Evolutionary conservation across 495 filamentous ascomycete species (phyloP), one percentile per base, ranked within the genome.

Genomic region (Aspergillus hancockii): DNA sequence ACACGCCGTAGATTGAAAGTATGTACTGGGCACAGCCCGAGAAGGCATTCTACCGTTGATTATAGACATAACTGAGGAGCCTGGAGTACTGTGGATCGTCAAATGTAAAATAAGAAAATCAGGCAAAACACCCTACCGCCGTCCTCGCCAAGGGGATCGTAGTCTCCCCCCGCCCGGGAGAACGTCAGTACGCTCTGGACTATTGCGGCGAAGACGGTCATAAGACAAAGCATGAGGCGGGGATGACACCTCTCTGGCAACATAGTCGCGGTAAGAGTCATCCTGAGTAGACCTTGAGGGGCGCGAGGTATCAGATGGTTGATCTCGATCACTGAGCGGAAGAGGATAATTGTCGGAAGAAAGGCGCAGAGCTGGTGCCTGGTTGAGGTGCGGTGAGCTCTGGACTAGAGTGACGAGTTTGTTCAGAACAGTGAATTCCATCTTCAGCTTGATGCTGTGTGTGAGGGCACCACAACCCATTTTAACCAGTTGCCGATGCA

Each of bases 351-450:
- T 3, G 2, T 52, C 49, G 1, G 49, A 19, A 19, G 51, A 53
- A 2, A 18, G 51, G 5, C 14, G 51, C 8, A 25, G 16, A 38
- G 51, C 18, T 0, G 32, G 16, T 12, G 25, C 13, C 4, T 16
- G 13, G 18, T 22, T 23, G 18, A 40, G 14, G 9, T 0, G 1
- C 16, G 34, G 14, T 5, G 51, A n/a, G 32, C 23, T 47, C 25
- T 55, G 54, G 5, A 55, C 43, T n/a, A 46, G 36, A 21, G n/a
- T 64, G 38, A 81, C 66, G 22, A 82, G 64, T 47, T 69, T 73
- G 59, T 81, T 81, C 45, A 84, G 74, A 25, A 83, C 71, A 38
- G 64, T 71, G 56, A 81, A 80, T 62, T 85, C 81, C 56, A 81
- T 62, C 54, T 78, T 79, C 38, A 84, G 63, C 65, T 85, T 85